phyloP scores from a whole-genome alignment of 1,284 basidiomycete genomes.

The Heterobasidion parviporum region DNA sequence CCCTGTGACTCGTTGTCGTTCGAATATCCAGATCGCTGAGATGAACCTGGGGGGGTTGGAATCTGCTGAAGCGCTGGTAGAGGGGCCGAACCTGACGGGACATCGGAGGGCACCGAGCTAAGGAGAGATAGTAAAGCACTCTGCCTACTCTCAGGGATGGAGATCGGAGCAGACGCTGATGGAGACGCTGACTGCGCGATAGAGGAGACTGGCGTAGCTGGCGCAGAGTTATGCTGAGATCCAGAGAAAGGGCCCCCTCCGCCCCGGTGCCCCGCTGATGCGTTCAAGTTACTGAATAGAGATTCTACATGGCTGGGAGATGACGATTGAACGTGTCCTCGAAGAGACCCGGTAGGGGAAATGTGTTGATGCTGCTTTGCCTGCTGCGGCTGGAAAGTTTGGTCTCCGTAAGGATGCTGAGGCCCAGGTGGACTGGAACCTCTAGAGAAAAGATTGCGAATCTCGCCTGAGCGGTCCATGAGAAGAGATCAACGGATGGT shows the following conservation, averaged over 20 bases:
- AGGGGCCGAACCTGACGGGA: slow-evolving; percentile 23
- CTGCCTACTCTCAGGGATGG: slow-evolving; percentile 36
- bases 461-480: neutral
- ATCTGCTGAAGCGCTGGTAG: slow-evolving; percentile 42
- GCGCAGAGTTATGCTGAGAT: slow-evolving; percentile 37
- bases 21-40: slow-evolving; percentile 45
- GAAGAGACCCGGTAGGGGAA: slow-evolving; percentile 25
- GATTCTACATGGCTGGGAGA: slow-evolving; percentile 48
- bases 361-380: slow-evolving; percentile 28
- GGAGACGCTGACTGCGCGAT: slow-evolving; percentile 40
- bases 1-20: slow-evolving; percentile 54
- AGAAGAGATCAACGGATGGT: neutral
- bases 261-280: slow-evolving; percentile 27
- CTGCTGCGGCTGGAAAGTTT: slow-evolving; percentile 19
- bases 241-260: slow-evolving; percentile 25
- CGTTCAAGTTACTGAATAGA: slow-evolving; percentile 44
- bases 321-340: slow-evolving; percentile 23
- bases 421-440: slow-evolving; percentile 12
- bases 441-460: slow-evolving; percentile 12
- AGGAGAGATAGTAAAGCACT: slow-evolving; percentile 66
- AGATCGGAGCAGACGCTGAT: slow-evolving; percentile 30
- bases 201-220: slow-evolving; percentile 41
- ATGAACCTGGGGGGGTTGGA: slow-evolving; percentile 60
- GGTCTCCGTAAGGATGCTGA: slow-evolving; percentile 11
- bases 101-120: slow-evolving; percentile 18